Conservation (phyloP, 768 basidiomycete genomes). For the Tylopilus sp. region DNA sequence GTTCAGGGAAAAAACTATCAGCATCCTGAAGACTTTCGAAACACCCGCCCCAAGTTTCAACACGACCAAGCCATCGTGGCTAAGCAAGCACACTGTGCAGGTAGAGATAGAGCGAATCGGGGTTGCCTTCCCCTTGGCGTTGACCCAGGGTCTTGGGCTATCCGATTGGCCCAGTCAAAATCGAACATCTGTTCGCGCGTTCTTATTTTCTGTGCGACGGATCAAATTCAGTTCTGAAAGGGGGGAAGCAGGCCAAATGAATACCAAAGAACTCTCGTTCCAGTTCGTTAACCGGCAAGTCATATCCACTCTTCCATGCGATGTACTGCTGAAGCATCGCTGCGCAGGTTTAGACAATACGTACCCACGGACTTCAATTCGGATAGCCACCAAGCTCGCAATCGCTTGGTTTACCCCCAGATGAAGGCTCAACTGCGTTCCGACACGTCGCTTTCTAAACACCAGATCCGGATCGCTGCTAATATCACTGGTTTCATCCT, state of each 20-base stretch:
- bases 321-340: no score
- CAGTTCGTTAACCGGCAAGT: conserved; percentile 79
- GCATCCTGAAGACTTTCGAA: conserved; percentile 73
- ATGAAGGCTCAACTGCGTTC: conserved; percentile 75
- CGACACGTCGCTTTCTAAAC: conserved; percentile 43
- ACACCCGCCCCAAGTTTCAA: conserved; percentile 39
- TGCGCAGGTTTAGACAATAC: conserved; percentile 72
- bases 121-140: conserved; percentile 83
- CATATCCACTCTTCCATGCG: background rate
- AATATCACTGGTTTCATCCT: conserved; percentile 82
- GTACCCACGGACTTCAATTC: conserved; percentile 65
- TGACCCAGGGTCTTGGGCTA: conserved; percentile 55
- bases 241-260: conserved; percentile 75
- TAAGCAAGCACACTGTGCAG: conserved; percentile 52
- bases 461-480: conserved; percentile 59
- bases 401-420: conserved; percentile 74
- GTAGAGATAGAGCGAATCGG: conserved; percentile 68
- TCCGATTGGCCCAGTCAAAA: conserved; percentile 39
- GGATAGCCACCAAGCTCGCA: conserved; percentile 62
- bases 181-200: conserved; percentile 60
- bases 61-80: conserved; percentile 41
- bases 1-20: conserved; percentile 79
- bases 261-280: conserved; percentile 70
- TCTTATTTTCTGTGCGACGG: conserved; percentile 79
- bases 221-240: conserved; percentile 69